phyloP scores from a whole-genome alignment of 768 basidiomycete genomes.

The Russula emetica region DNA sequence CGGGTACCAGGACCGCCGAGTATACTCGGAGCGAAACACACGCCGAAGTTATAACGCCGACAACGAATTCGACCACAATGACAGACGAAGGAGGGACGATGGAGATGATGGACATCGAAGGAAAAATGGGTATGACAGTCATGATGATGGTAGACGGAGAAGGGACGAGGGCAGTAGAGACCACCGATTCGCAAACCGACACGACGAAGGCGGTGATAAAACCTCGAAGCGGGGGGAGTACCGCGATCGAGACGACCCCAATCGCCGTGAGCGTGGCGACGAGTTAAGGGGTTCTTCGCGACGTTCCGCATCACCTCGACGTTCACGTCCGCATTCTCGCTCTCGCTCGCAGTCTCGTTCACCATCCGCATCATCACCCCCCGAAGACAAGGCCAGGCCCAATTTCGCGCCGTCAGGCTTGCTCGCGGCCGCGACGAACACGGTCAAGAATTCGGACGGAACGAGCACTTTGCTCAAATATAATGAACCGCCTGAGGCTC shows the following conservation, averaged over 20 bases:
- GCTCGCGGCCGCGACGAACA: constrained; percentile 95
- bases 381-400: constrained; percentile 69
- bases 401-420: constrained; percentile 87
- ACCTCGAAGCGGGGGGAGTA: constrained; percentile 42
- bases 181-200: constrained; percentile 26
- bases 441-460: constrained; percentile 71
- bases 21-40: constrained; percentile 7
- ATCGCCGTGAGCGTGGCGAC: constrained; percentile 33
- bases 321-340: constrained; percentile 26
- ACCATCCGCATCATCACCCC: constrained; percentile 39
- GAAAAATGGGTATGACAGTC: constrained; percentile 2
- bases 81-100: neutral
- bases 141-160: constrained; percentile 25
- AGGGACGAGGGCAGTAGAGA: constrained; percentile 31
- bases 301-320: constrained; percentile 62
- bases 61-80: neutral
- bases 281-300: constrained; percentile 36
- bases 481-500: constrained; percentile 96
- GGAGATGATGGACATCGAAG: constrained; percentile 24
- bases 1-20: neutral
- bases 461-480: constrained; percentile 86
- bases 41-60: constrained; percentile 6
- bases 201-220: constrained; percentile 34
- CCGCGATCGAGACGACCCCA: no score
- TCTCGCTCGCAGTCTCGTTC: constrained; percentile 35